Base-by-base conservation (phyloP, 345 rosid genomes). In the Bretschneidera sinensis region DNA sequence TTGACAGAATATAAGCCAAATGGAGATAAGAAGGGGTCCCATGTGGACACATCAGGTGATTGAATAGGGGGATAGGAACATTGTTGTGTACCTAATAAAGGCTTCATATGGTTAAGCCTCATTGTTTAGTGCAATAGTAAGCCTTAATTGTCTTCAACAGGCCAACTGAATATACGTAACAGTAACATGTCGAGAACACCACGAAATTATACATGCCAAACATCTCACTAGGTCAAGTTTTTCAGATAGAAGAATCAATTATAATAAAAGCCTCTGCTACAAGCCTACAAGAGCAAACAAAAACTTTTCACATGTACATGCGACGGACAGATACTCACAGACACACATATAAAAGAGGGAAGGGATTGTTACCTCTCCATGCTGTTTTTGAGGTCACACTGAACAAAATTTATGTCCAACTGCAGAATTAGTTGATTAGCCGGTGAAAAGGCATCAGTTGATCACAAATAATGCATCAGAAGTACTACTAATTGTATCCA, bases 331-430 rank as follows among this genome's bases (percentile, higher is more conserved):
- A 39, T 13, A 28, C 33, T 28, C 33, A 39, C 16, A 39, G 45
- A 1, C 45, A 39, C 10, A 13, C 1, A 39, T 13, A 39, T 4
- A 39, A 39, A 13, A 14, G 1, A 13, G 15, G 15, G 10, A 9
- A 13, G 11, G 15, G 54, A 18, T 24, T 57, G 22, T 69, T 69
- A 92, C 98, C 97, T 82, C 87, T 85, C 71, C 80, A 78, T 64
- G 59, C 76, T 50, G 62, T 80, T 81, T 74, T 67, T 66, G 71
- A 89, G 55, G 70, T 92, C 88, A 77, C 86, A 79, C 64, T 78
- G 94, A 70, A 89, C 66, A 52, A 92, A 85, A 65, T 84, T 68
- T 35, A 92, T 81, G 71, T 85, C 90, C 77, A 92, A 76, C 98
- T 87, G 85, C 79, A 69, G 56, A n/a, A 53, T 54, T 5, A 45